phyloP scores from a whole-genome alignment of 192 early-diverging fungal genomes.

The Diversispora epigaea region DNA sequence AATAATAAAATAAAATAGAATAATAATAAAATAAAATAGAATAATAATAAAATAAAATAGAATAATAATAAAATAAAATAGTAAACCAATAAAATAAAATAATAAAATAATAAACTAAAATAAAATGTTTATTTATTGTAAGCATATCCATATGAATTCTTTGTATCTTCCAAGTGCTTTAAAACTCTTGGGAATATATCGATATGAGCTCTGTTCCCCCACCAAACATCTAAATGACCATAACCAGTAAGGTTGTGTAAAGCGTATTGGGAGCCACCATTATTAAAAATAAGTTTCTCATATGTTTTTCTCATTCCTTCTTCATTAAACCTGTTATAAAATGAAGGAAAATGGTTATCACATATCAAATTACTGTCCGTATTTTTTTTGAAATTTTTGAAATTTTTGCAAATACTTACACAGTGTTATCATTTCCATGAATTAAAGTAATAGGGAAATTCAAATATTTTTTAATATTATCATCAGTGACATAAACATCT shows the following conservation, averaged over 20 bases:
- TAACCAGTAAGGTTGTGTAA: neutral
- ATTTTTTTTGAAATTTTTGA: neutral
- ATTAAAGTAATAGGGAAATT: conserved; percentile 43
- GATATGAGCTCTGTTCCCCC: conserved; percentile 6
- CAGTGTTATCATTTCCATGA: conserved; percentile 42
- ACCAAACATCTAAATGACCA: conserved; percentile 26
- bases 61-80: too few relatives aligned
- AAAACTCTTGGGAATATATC: conserved; percentile 17
- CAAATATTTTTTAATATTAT: conserved; percentile 35
- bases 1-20: too few relatives aligned
- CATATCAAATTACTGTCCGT: neutral
- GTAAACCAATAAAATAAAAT: too few relatives aligned
- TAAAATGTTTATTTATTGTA: neutral
- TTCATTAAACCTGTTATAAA: neutral
- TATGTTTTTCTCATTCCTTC: neutral
- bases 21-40: too few relatives aligned
- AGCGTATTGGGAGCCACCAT: neutral
- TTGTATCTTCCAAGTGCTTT: conserved; percentile 9
- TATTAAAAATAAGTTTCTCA: neutral
- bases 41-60: too few relatives aligned
- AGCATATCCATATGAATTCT: neutral
- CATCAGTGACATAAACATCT: conserved; percentile 34
- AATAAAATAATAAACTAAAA: too few relatives aligned
- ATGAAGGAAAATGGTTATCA: neutral
- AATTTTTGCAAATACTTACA: conserved; percentile 27